Base-by-base conservation (phyloP, 805 yeast species). In the Nakazawaea populi region DNA sequence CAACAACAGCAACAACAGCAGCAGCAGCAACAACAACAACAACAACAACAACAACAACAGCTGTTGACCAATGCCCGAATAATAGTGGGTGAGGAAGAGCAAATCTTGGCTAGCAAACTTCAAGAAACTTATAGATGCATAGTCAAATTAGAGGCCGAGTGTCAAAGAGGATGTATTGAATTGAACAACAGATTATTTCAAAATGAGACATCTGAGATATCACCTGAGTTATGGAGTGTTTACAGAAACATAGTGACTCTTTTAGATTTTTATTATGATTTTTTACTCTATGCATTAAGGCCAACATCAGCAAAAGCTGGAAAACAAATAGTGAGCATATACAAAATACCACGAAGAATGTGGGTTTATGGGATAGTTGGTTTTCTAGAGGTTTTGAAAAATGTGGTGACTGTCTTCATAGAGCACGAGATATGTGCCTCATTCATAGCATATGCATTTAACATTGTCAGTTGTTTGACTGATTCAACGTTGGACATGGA, bases 311-410 rank as follows among this genome's bases (percentile, higher is more conserved):
- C 86, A 35, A 83, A 81, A 61, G 82, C 90, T 3, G 94, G 94
- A 2, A 82, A 81, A 60, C 88, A 86, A 56, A 80, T 87, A 45
- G 87, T 87, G 6, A 85, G 84, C 55, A 78, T 85, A 40, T 87
- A 87, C 63, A 81, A 89, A 63, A 85, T 87, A 42, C 87, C 88
- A 36, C 73, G 92, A 58, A 71, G 94, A 58, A 73, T 87, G 72
- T 87, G 94, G 94, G 91, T 87, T 7, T 87, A 87, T 63, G 95
- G 95, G 29, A 82, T 88, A 11, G 91, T 87, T 12, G 88, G 91
- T 18, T 85, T 87, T 58, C 66, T 86, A 46, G 94, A 86, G 62
- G 89, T 86, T 6, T 68, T 86, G 59, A 86, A 86, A 61, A 86
- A 85, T 63, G 85, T 86, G 45, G 80, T 82, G 54, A 82, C 85